Percentiles rank a stretch among this genome's conserved stretches.
These are phyloP conservation scores for Coccinonectria pachysandricola DNA, from an alignment of 2,329 filamentous ascomycete genomes.

Conservation along the genomic window DNA sequence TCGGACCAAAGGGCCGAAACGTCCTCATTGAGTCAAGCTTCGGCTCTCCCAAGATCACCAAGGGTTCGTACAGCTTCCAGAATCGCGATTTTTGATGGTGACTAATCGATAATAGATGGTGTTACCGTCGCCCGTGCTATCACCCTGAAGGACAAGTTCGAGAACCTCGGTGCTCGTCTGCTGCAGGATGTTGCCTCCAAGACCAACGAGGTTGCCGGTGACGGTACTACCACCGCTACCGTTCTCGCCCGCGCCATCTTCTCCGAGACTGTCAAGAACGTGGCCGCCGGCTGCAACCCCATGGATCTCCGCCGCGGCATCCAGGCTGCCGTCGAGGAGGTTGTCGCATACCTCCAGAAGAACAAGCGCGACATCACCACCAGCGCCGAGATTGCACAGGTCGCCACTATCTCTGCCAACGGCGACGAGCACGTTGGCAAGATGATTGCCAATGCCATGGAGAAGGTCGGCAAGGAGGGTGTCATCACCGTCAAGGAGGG, in stretches of 20 bases:
- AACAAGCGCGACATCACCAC: constrained; percentile 99
- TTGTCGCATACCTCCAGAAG: constrained; percentile 85
- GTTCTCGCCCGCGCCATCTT: constrained; percentile 97
- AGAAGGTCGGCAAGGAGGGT: constrained; percentile 99
- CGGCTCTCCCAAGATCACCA: constrained; percentile 98
- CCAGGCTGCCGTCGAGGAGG: constrained; percentile 89
- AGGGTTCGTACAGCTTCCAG: constrained; percentile 51
- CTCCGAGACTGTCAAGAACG: constrained; percentile 99
- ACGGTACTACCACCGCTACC: constrained; percentile 95
- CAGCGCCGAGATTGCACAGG: constrained; percentile 92
- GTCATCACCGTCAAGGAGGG: constrained; percentile 99
- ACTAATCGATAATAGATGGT: constrained; percentile 50
- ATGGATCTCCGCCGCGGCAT: constrained; percentile 98
- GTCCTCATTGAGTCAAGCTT: constrained; percentile 98
- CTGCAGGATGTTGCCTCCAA: constrained; percentile 98
- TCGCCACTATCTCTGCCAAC: constrained; percentile 96
- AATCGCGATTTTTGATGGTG: not conserved
- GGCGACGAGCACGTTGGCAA: constrained; percentile 91
- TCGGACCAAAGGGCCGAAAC: constrained; percentile 97
- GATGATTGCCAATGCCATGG: constrained; percentile 96
- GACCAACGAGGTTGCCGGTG: constrained; percentile 98
- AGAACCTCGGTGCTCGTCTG: constrained; percentile 94
- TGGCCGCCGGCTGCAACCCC: constrained; percentile 97
- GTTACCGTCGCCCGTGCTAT: constrained; percentile 86
- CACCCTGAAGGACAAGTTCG: constrained; percentile 94